phyloP scores from a whole-genome alignment of 2,329 filamentous ascomycete genomes.

The Microthyrium microscopicum region DNA sequence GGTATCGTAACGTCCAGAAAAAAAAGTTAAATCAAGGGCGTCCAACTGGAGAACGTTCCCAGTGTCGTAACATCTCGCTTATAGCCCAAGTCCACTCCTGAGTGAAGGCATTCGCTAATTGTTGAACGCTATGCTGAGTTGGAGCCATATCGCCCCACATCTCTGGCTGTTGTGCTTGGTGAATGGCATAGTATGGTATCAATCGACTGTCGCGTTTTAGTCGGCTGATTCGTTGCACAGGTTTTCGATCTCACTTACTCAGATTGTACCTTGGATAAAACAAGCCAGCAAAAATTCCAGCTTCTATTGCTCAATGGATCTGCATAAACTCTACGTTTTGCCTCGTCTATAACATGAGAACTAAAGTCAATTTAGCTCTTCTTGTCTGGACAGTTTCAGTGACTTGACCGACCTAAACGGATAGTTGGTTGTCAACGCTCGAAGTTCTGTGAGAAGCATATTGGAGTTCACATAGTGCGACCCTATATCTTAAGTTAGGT shows the following conservation, averaged over 20 bases:
- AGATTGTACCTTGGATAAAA: slow-evolving; percentile 47
- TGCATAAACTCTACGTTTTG: slow-evolving; percentile 43
- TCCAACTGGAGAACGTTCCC: slow-evolving; percentile 37
- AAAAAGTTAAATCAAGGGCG: no score
- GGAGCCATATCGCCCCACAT: slow-evolving; percentile 54
- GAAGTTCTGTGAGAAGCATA: slow-evolving; percentile 52
- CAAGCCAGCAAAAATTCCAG: slow-evolving; percentile 64
- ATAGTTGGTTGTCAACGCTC: slow-evolving; percentile 48
- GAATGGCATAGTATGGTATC: slow-evolving; percentile 41
- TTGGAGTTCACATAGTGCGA: slow-evolving; percentile 54
- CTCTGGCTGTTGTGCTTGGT: slow-evolving; percentile 43
- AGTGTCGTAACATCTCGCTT: slow-evolving; percentile 50
- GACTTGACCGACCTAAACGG: slow-evolving; percentile 34
- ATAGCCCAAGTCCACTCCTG: slow-evolving; percentile 52
- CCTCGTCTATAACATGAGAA: slow-evolving; percentile 47
- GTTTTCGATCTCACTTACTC: slow-evolving; percentile 32
- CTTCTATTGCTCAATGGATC: slow-evolving; percentile 52
- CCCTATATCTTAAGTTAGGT: slow-evolving; percentile 17
- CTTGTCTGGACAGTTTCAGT: no score
- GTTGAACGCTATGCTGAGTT: slow-evolving; percentile 35
- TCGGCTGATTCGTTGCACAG: not conserved
- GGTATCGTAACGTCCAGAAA: no score
- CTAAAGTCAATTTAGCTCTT: slow-evolving; percentile 17
- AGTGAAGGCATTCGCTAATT: slow-evolving; percentile 46
- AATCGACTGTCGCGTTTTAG: slow-evolving; percentile 16